Percentiles rank a stretch among this genome's conserved stretches.
Conservation (phyloP, 805 yeast species). For the Candida berthetii region DNA sequence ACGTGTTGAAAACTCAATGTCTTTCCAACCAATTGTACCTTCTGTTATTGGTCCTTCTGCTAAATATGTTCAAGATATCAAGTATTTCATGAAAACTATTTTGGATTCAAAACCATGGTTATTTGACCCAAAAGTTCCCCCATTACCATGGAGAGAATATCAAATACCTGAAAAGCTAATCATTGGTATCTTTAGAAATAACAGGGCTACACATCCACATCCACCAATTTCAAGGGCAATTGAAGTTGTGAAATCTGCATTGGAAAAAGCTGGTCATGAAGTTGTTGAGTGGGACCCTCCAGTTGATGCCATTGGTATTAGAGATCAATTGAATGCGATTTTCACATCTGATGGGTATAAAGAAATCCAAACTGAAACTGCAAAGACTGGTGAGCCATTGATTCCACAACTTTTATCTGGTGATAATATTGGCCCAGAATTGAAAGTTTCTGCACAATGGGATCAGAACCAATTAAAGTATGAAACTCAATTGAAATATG, state of each 20-base stretch:
- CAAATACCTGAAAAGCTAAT: constrained; percentile 30
- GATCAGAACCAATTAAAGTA: constrained; percentile 24
- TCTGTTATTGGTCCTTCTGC: constrained; percentile 32
- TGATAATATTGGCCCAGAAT: background rate
- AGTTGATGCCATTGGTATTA: constrained; percentile 26
- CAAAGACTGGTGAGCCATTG: constrained; percentile 1
- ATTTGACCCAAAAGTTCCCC: background rate
- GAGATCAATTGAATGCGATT: constrained; percentile 21
- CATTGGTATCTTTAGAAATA: constrained; percentile 35
- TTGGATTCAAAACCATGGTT: constrained; percentile 9
- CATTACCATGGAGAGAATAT: constrained; percentile 19
- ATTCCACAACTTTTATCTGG: background rate
- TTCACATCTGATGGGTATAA: constrained; percentile 3
- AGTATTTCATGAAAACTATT: constrained; percentile 30
- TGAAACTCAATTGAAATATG: constrained; percentile 25
- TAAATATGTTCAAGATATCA: constrained; percentile 21
- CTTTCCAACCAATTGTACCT: constrained; percentile 23
- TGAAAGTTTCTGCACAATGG: constrained; percentile 24
- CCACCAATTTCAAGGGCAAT: constrained; percentile 45
- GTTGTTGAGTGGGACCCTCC: constrained; percentile 43
- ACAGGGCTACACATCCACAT: constrained; percentile 39
- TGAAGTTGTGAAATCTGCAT: constrained; percentile 21
- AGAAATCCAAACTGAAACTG: background rate
- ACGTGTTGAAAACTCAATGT: constrained; percentile 29
- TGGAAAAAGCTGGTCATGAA: constrained; percentile 41